Evolutionary conservation across 179 eudicot species (phyloP), one percentile per base, ranked within the genome.

Genomic region (Beta corolliflora): DNA sequence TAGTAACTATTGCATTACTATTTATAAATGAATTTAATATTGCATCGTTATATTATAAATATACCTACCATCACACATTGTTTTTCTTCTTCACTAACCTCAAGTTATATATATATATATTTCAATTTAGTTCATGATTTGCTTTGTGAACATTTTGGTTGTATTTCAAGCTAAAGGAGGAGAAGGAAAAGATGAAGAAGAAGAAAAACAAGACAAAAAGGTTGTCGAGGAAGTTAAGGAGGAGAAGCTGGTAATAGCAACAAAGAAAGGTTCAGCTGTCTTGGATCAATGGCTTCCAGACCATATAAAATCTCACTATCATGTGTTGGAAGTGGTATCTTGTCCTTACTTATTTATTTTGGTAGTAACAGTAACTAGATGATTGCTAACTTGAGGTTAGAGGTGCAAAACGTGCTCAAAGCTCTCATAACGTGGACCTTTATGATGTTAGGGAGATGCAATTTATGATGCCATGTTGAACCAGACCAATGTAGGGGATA

Each of bases 381-480:
- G 54, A 58, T 64, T 29, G 54, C 3, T 25, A 12, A 60, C 19
- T 50, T 14, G 16, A 2, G 23, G 52, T 7, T 53, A 25, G 1
- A 23, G 21, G 41, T 15, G 9, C 23, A 7, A 61, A 19, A 41
- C 14, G 3, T 41, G 29, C 29, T 16, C 45, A 15, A 53, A 54
- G 15, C 59, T 72, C 75, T 84, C 50, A 64, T 78, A 48, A 25
- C 70, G 21, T 23, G 5, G 11, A 67, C 11, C 54, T 77, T 69
- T 71, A 53, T 64, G 71, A 29, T 83, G 79, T 83, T 59, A 96
- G 99, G 98, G 92, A 41, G 91, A 86, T 88, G 97, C 84, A 41
- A 90, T 93, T 69, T 96, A 96, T 82, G 99, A 96, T 92, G 98
- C 99, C 82, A 96, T 91, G 91, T 84, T 96, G 92, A 96, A 96